phyloP scores from a whole-genome alignment of 805 yeast species.

The Pichia heedii region DNA sequence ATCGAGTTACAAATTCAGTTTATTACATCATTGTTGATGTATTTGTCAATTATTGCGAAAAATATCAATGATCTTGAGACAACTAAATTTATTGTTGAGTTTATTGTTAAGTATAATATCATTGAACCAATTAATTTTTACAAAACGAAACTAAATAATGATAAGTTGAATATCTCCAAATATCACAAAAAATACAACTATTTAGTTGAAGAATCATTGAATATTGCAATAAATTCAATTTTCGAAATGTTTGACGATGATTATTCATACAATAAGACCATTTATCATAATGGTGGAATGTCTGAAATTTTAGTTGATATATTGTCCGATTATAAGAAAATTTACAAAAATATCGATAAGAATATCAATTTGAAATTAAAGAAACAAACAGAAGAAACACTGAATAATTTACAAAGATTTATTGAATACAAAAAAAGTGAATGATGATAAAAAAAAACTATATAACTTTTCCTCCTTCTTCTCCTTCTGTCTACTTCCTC shows the following conservation, averaged over 20 bases:
- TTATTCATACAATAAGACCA: slow-evolving; percentile 56
- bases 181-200: slow-evolving; percentile 20
- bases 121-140: slow-evolving; percentile 13
- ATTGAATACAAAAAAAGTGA: slow-evolving; percentile 62
- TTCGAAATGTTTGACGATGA: slow-evolving; percentile 79
- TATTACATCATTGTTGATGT: slow-evolving; percentile 16
- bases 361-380: slow-evolving; percentile 50
- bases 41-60: slow-evolving; percentile 22
- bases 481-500: too few relatives aligned
- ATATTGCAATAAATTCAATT: slow-evolving; percentile 55
- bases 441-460: slow-evolving; percentile 6
- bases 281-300: slow-evolving; percentile 51
- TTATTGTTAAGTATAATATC: slow-evolving; percentile 20
- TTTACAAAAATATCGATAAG: slow-evolving; percentile 59
- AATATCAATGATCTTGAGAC: slow-evolving; percentile 10
- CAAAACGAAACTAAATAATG: slow-evolving; percentile 1
- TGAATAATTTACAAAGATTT: slow-evolving; percentile 62
- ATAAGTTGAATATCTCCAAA: slow-evolving; percentile 9
- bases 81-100: slow-evolving; percentile 17
- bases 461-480: too few relatives aligned
- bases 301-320: slow-evolving; percentile 33
- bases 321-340: slow-evolving; percentile 39
- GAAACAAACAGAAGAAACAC: slow-evolving; percentile 55
- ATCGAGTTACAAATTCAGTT: slow-evolving; percentile 13
- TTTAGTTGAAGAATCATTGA: slow-evolving; percentile 24